These are phyloP conservation scores for Trichoderma simmonsii DNA, from an alignment of 2,329 filamentous ascomycete species.

Conservation along the genomic window DNA sequence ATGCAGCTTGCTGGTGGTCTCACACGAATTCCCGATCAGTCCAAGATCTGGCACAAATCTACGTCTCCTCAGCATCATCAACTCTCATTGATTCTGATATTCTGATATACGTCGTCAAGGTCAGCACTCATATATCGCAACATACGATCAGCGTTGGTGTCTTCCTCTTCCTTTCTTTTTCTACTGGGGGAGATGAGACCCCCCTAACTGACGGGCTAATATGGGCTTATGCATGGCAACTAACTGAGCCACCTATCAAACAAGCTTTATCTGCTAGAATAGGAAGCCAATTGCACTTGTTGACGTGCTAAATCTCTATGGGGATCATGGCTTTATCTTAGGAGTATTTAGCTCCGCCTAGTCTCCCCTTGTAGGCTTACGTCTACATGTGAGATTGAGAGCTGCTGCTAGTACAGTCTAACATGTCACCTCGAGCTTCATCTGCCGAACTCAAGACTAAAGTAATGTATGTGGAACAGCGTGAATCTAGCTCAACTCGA, in stretches of 20 bases:
- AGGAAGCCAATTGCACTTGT: neutral
- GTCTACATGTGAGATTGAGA: neutral
- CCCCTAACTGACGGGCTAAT: neutral
- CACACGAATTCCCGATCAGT: too few relatives aligned
- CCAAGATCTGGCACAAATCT: too few relatives aligned
- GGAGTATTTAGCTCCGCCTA: neutral
- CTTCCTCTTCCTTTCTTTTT: neutral
- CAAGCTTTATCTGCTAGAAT: neutral
- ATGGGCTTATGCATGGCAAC: neutral
- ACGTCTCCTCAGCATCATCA: too few relatives aligned
- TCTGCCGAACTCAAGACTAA: too few relatives aligned
- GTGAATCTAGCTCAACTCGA: too few relatives aligned
- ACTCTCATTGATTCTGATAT: too few relatives aligned
- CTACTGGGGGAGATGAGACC: too few relatives aligned
- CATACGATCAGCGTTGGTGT: neutral
- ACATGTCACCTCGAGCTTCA: too few relatives aligned
- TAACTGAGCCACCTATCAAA: neutral
- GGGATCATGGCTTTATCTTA: neutral
- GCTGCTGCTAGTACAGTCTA: neutral
- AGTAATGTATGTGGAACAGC: too few relatives aligned
- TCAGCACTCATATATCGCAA: neutral
- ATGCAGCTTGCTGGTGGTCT: too few relatives aligned
- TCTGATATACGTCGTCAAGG: neutral
- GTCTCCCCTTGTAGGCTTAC: neutral
- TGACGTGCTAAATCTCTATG: neutral